These are phyloP conservation scores for Viola odorata DNA, from an alignment of 345 rosid genomes.

Conservation along the genomic window DNA sequence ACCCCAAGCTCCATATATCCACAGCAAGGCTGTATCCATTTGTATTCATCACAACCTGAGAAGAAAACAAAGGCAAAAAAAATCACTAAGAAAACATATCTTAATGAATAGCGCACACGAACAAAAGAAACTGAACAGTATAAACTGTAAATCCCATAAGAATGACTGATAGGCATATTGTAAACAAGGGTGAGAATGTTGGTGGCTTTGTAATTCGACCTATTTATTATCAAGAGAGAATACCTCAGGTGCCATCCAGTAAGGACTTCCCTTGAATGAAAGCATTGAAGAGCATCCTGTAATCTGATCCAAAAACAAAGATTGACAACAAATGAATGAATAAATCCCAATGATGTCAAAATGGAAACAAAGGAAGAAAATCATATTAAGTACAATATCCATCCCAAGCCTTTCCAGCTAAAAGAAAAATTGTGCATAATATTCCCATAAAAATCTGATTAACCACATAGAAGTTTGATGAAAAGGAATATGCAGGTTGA, in stretches of 20 bases:
- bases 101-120: background rate
- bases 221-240: background rate
- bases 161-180: background rate
- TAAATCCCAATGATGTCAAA: conserved; percentile 12
- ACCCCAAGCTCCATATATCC: conserved; percentile 97
- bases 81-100: background rate
- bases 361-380: conserved; percentile 1
- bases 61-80: background rate
- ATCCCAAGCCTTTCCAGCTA: background rate
- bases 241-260: conserved; percentile 99
- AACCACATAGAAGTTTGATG: background rate
- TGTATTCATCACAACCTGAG: conserved; percentile 85
- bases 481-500: background rate
- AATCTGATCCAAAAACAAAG: conserved; percentile 39
- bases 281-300: conserved; percentile 72
- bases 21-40: conserved; percentile 82
- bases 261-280: conserved; percentile 98
- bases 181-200: too few species aligned
- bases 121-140: too few species aligned
- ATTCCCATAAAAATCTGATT: background rate
- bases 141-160: background rate
- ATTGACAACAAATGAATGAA: conserved; percentile 9
- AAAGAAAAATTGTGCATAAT: background rate
- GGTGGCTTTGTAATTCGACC: too few species aligned
- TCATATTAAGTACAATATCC: background rate